Percentiles rank a stretch among this genome's conserved stretches.
Conservation (phyloP, 805 yeast genomes). For the Yamadazyma akitaensis region DNA sequence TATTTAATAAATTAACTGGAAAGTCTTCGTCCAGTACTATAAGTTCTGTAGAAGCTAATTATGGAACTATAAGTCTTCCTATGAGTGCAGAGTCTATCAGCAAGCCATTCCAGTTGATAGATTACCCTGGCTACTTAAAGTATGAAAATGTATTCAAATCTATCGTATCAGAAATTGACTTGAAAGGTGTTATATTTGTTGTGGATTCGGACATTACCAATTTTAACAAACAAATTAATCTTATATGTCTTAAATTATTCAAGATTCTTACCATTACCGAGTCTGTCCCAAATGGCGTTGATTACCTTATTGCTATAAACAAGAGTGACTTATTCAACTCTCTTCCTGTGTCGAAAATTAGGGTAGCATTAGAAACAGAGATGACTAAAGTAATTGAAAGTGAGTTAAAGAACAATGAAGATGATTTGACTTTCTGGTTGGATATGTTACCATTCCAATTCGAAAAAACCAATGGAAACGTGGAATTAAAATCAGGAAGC, state of each 20-base stretch:
- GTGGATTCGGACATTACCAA: conserved; percentile 68
- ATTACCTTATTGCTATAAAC: conserved; percentile 75
- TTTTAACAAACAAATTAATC: conserved; percentile 25
- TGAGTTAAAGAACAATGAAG: conserved; percentile 46
- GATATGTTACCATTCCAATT: conserved; percentile 51
- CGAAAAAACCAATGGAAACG: conserved; percentile 66
- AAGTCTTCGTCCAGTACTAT: conserved; percentile 24
- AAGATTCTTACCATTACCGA: conserved; percentile 63
- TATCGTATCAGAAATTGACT: conserved; percentile 39
- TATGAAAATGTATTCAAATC: conserved; percentile 57
- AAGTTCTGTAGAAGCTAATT: conserved; percentile 38
- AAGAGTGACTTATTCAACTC: conserved; percentile 84
- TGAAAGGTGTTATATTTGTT: conserved; percentile 70
- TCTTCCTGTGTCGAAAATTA: conserved; percentile 63
- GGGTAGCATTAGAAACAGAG: conserved; percentile 58
- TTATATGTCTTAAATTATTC: conserved; percentile 58
- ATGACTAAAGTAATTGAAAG: conserved; percentile 51
- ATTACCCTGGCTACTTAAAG: conserved; percentile 87
- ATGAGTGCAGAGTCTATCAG: conserved; percentile 32
- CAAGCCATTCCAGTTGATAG: conserved; percentile 53
- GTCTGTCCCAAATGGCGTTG: conserved; percentile 62
- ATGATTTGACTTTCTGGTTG: conserved; percentile 35
- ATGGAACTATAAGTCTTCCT: conserved; percentile 29
- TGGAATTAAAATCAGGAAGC: conserved; percentile 72
- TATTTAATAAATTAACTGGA: conserved; percentile 36